Evolutionary conservation across 2,329 filamentous ascomycete species (phyloP).

Genomic region (Xylariaceae sp.): DNA sequence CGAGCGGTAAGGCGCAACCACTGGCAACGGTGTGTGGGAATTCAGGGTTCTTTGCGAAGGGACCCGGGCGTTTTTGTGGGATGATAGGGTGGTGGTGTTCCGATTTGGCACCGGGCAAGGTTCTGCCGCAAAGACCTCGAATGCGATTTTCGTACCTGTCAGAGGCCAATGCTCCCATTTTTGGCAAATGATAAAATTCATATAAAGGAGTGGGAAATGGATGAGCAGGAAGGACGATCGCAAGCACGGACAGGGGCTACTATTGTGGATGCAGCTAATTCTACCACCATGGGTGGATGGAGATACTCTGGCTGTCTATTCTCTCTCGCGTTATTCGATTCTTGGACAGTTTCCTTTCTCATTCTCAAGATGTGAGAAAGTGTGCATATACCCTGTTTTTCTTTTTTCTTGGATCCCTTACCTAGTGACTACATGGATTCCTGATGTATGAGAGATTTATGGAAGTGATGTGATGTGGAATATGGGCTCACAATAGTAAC

Average conservation of each 20-base stretch:
- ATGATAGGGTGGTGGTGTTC: constrained; percentile 7
- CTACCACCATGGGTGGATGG: constrained; percentile 7
- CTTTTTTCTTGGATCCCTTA: too few species aligned
- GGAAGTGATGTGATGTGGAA: too few species aligned
- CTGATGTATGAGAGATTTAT: too few species aligned
- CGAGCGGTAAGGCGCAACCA: too few species aligned
- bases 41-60: constrained; percentile 8
- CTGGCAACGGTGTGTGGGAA: constrained; percentile 10
- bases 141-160: too few species aligned
- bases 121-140: not conserved
- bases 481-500: too few species aligned
- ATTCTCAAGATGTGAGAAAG: too few species aligned
- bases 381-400: constrained; percentile 20
- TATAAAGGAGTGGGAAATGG: constrained; percentile 16
- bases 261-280: too few species aligned
- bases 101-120: constrained; percentile 2
- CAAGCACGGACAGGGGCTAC: constrained; percentile 8
- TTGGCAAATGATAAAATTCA: constrained; percentile 16
- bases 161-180: too few species aligned
- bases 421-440: too few species aligned
- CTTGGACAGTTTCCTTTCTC: constrained; percentile 5
- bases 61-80: constrained; percentile 13
- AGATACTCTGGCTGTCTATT: constrained; percentile 6
- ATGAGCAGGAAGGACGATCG: constrained; percentile 4
- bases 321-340: constrained; percentile 9